Evolutionary conservation across 1,284 basidiomycete species (phyloP).

Genomic region (Phaffia rhodozyma): DNA sequence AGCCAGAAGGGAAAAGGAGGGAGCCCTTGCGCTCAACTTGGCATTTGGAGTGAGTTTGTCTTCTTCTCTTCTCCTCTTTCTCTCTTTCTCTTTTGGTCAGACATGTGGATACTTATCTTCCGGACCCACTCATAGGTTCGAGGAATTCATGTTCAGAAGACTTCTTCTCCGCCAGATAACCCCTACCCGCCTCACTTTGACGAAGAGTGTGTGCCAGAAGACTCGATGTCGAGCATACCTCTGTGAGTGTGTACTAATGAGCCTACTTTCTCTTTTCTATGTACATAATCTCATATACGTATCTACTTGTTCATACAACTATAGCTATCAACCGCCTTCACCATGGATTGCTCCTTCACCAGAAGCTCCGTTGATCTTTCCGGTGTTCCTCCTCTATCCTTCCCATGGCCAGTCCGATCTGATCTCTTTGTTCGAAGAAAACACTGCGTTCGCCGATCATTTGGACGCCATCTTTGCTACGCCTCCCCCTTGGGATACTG

Average conservation of each 20-base stretch:
- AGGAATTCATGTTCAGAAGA: conserved; percentile 47
- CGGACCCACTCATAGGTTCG: conserved; percentile 40
- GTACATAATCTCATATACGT: conserved; percentile 9
- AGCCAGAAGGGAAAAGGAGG: conserved; percentile 40
- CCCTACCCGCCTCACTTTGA: conserved; percentile 42
- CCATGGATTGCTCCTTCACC: conserved; percentile 47
- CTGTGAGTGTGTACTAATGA: conserved; percentile 12
- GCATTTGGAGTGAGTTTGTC: conserved; percentile 50
- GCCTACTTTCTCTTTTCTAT: conserved; percentile 20
- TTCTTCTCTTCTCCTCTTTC: not conserved
- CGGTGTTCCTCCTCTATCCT: conserved; percentile 87
- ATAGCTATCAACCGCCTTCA: conserved; percentile 35
- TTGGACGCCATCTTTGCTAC: conserved; percentile 72
- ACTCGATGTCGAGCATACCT: conserved; percentile 23
- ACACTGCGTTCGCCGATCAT: conserved; percentile 67
- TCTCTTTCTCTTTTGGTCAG: not conserved
- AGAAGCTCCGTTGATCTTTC: conserved; percentile 60
- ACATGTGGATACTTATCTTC: conserved; percentile 18
- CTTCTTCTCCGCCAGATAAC: conserved; percentile 44
- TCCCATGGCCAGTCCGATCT: conserved; percentile 78
- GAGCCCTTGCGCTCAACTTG: conserved; percentile 39
- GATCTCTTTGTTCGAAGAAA: conserved; percentile 73
- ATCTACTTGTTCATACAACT: conserved; percentile 37
- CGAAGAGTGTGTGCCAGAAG: conserved; percentile 28
- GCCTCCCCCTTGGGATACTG: conserved; percentile 52